phyloP scores from a whole-genome alignment of 192 early-diverging fungal species.

The Lunasporangiospora selenospora region DNA sequence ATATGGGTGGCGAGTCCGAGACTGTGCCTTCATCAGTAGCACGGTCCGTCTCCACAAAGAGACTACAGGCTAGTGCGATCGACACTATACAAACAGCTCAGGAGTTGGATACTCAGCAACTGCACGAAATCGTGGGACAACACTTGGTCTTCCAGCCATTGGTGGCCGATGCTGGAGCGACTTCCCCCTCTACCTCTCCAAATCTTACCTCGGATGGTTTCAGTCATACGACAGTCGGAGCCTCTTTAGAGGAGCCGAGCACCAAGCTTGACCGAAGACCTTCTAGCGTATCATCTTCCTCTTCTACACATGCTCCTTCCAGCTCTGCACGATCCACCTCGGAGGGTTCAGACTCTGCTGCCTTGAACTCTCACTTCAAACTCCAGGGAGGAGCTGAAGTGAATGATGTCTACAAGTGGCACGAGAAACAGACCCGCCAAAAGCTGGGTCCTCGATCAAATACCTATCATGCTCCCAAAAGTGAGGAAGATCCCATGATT shows the following conservation, averaged over 20 bases:
- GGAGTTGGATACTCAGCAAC: background rate
- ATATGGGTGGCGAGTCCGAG: too few relatives aligned
- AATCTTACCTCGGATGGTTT: too few relatives aligned
- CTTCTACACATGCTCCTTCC: too few relatives aligned
- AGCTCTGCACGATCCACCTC: too few relatives aligned
- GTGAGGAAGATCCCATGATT: constrained; percentile 28
- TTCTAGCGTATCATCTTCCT: background rate
- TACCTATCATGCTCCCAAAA: constrained; percentile 21
- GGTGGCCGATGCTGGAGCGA: background rate
- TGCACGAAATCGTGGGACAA: constrained; percentile 27
- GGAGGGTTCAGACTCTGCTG: too few relatives aligned
- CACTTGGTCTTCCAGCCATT: constrained; percentile 15
- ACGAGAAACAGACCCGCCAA: constrained; percentile 30
- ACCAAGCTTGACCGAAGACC: too few relatives aligned
- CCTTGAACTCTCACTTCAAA: constrained; percentile 53
- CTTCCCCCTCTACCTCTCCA: background rate
- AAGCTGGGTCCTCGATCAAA: constrained; percentile 32
- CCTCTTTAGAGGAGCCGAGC: too few relatives aligned
- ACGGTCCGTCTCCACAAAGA: too few relatives aligned
- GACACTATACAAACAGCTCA: too few relatives aligned
- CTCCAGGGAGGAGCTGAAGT: constrained; percentile 52
- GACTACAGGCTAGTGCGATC: too few relatives aligned
- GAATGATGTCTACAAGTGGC: constrained; percentile 52
- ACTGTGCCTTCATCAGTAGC: too few relatives aligned
- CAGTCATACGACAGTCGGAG: too few relatives aligned